Conservation (phyloP, 208 protist species). For the Novymonas esmeraldas region DNA sequence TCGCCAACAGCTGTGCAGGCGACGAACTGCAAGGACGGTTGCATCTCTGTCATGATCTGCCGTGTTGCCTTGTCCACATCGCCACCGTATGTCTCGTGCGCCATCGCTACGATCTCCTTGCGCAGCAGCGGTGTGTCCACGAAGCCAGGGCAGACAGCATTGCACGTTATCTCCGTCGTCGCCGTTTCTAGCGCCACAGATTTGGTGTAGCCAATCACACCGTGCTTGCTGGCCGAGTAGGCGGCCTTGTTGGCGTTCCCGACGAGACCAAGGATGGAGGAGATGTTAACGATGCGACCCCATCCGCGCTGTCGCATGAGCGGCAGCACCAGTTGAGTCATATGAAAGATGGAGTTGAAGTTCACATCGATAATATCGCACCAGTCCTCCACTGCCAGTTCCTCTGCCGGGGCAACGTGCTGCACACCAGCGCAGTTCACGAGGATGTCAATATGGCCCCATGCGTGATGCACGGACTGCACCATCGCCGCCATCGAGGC, state of each 20-base stretch:
- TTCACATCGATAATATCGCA: constrained; percentile 51
- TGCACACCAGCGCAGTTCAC: constrained; percentile 66
- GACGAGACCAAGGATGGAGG: constrained; percentile 49
- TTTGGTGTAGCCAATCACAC: constrained; percentile 58
- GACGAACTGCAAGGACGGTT: constrained; percentile 39
- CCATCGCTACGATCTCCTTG: constrained; percentile 34
- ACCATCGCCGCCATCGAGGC: constrained; percentile 26
- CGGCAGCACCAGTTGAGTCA: constrained; percentile 39
- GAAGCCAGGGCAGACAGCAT: constrained; percentile 51
- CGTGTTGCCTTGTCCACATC: constrained; percentile 26
- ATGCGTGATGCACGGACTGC: constrained; percentile 17
- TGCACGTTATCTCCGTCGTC: constrained; percentile 41
- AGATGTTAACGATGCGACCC: constrained; percentile 57
- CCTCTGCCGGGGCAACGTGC: constrained; percentile 39
- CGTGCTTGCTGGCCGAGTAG: constrained; percentile 63
- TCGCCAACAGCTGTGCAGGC: constrained; percentile 35
- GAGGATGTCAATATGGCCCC: constrained; percentile 45
- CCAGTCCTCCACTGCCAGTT: constrained; percentile 44
- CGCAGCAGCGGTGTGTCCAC: constrained; percentile 49
- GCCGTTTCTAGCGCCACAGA: constrained; percentile 51
- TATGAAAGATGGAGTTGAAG: constrained; percentile 44
- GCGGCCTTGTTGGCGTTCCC: constrained; percentile 46
- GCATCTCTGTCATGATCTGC: constrained; percentile 36
- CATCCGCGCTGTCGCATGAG: constrained; percentile 36
- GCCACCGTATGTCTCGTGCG: constrained; percentile 26